phyloP scores from a whole-genome alignment of 2,329 filamentous ascomycete species.

The Aspergillus glaucus region DNA sequence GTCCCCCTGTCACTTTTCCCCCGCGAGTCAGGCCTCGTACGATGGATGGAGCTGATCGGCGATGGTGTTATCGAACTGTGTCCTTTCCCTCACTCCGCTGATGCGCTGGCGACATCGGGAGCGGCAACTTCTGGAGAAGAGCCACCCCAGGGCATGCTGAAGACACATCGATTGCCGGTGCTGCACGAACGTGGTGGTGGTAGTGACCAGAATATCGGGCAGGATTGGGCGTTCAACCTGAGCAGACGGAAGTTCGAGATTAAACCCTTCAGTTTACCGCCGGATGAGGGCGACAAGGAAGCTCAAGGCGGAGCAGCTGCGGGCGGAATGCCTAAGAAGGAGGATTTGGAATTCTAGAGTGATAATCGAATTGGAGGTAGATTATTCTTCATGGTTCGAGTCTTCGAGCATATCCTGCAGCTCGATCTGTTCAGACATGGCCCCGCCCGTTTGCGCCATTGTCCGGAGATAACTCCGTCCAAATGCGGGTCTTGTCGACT shows the following conservation, averaged over 20 bases:
- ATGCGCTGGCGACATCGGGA: constrained; percentile 47
- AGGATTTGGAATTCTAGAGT: constrained; percentile 66
- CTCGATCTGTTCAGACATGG: constrained; percentile 57
- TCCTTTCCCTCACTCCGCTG: constrained; percentile 58
- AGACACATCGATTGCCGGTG: constrained; percentile 74
- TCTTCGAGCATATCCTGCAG: constrained; percentile 54
- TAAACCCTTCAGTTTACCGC: constrained; percentile 82
- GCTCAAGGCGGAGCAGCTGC: constrained; percentile 47
- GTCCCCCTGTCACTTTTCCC: constrained; percentile 76
- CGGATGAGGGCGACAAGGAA: constrained; percentile 68
- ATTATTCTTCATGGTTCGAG: constrained; percentile 30
- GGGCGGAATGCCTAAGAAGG: constrained; percentile 52
- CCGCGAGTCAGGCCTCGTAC: constrained; percentile 65
- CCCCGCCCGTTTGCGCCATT: constrained; percentile 49
- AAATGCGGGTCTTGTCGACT: constrained; percentile 44
- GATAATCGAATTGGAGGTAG: constrained; percentile 2
- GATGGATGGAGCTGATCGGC: constrained; percentile 77
- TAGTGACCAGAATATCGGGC: constrained; percentile 61
- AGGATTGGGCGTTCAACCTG: constrained; percentile 85
- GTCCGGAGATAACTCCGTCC: constrained; percentile 51
- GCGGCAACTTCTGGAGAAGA: constrained; percentile 59
- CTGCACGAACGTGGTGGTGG: constrained; percentile 85
- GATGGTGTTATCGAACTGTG: constrained; percentile 85
- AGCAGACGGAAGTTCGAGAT: constrained; percentile 79
- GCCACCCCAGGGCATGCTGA: constrained; percentile 77